Percentiles rank a stretch among this genome's conserved stretches.
Evolutionary conservation across 805 yeast genomes (phyloP).

Genomic region (Ogataea polymorpha): DNA sequence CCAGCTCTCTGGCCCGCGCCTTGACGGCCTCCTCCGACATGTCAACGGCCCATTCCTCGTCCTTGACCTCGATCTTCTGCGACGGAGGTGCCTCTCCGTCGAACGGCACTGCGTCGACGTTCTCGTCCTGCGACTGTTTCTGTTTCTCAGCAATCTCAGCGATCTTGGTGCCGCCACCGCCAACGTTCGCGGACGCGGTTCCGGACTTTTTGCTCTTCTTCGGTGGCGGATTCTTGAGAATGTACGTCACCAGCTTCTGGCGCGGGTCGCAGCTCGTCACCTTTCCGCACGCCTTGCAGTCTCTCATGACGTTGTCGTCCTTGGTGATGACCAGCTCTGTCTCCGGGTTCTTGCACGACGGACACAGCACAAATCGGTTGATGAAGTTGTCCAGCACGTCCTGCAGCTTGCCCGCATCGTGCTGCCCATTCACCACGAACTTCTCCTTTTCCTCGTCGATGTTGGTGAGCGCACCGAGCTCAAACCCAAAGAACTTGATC

Average conservation of each 20-base stretch:
- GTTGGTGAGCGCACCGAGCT: constrained; percentile 94
- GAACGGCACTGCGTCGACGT: constrained; percentile 32
- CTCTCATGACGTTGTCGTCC: constrained; percentile 74
- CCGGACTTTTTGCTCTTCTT: constrained; percentile 75
- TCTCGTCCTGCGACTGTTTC: constrained; percentile 35
- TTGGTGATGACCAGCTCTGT: constrained; percentile 83
- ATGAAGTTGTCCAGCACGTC: constrained; percentile 94
- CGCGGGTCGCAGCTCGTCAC: constrained; percentile 79
- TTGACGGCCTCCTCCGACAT: constrained; percentile 94
- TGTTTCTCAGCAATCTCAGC: constrained; percentile 68
- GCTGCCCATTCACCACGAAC: constrained; percentile 91
- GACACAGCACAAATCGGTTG: constrained; percentile 88
- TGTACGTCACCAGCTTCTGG: constrained; percentile 82
- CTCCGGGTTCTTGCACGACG: constrained; percentile 94
- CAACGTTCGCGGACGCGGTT: constrained; percentile 84
- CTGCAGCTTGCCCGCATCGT: constrained; percentile 85
- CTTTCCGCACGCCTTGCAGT: constrained; percentile 98
- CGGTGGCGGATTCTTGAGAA: constrained; percentile 88
- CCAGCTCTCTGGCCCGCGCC: constrained; percentile 85
- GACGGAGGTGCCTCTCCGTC: constrained; percentile 57
- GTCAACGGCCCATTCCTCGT: constrained; percentile 97
- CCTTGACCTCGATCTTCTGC: constrained; percentile 64
- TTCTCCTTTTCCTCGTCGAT: constrained; percentile 79
- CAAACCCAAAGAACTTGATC: constrained; percentile 93
- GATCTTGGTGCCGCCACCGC: constrained; percentile 82